A percentile compares a stretch with the other conserved stretches of the same genome.
These are phyloP conservation scores for Cytospora chrysosperma DNA, from an alignment of 2,329 filamentous ascomycete genomes.

Conservation along the genomic window DNA sequence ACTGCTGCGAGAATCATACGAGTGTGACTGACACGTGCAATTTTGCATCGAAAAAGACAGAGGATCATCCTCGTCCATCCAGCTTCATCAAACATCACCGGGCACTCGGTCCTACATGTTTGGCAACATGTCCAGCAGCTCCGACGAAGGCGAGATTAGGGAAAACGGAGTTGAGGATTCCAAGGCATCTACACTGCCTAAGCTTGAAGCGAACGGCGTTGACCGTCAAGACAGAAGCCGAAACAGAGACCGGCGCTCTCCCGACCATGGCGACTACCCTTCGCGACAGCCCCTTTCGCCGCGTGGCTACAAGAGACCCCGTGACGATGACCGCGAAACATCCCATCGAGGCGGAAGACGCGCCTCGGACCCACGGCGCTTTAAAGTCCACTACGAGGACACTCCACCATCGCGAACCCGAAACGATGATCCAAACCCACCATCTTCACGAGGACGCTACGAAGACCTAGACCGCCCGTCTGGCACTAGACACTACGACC, in stretches of 20 bases:
- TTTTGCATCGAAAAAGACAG: constrained; percentile 16
- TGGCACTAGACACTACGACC: constrained; percentile 20
- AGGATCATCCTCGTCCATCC: constrained; percentile 21
- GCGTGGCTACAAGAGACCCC: constrained; percentile 64
- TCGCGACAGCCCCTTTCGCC: constrained; percentile 57
- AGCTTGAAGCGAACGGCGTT: constrained; percentile 78
- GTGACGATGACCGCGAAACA: constrained; percentile 62
- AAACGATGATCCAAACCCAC: constrained; percentile 44
- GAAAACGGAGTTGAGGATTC: constrained; percentile 63
- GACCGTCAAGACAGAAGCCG: constrained; percentile 86
- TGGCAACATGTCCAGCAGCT: constrained; percentile 51
- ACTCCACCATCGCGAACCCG: constrained; percentile 46
- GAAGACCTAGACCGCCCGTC: constrained; percentile 56
- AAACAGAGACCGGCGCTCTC: constrained; percentile 58
- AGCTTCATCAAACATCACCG: background rate
- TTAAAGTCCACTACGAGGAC: constrained; percentile 63
- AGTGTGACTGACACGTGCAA: constrained; percentile 27
- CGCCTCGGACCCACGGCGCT: constrained; percentile 57
- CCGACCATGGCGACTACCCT: constrained; percentile 48
- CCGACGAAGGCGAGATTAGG: constrained; percentile 84
- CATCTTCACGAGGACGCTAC: constrained; percentile 39
- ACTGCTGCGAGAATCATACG: constrained; percentile 11
- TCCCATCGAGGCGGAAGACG: constrained; percentile 37
- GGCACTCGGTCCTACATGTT: constrained; percentile 3
- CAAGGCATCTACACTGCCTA: constrained; percentile 87